Evolutionary conservation across 2,329 filamentous ascomycete genomes (phyloP).

Genomic region (Aspergillus vadensis): DNA sequence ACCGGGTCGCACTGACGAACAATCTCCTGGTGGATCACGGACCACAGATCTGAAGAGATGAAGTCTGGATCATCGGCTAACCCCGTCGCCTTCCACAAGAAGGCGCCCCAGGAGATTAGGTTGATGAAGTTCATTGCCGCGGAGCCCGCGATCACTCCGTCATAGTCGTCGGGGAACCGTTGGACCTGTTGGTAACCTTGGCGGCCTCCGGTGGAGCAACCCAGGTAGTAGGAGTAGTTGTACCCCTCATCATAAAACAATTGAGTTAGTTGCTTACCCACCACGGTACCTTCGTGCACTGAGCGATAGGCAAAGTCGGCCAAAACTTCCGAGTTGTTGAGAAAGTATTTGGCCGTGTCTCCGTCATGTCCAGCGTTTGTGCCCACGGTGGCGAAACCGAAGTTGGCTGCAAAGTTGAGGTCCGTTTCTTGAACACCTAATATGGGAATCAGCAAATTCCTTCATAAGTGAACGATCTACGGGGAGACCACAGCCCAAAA

Average conservation of each 20-base stretch:
- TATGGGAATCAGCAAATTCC: background rate
- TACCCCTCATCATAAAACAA: slow-evolving; percentile 51
- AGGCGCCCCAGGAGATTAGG: slow-evolving; percentile 47
- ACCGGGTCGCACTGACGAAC: slow-evolving; percentile 37
- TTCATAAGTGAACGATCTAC: background rate
- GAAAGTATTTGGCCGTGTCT: slow-evolving; percentile 49
- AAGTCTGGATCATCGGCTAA: slow-evolving; percentile 45
- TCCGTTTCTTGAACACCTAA: slow-evolving; percentile 50
- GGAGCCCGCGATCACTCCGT: slow-evolving; percentile 56
- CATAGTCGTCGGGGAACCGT: slow-evolving; percentile 58
- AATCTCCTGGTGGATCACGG: slow-evolving; percentile 40
- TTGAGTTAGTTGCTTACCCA: slow-evolving; percentile 52
- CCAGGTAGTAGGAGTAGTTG: slow-evolving; percentile 47
- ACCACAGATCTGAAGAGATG: slow-evolving; percentile 52
- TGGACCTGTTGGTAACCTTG: slow-evolving; percentile 60
- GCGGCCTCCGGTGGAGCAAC: slow-evolving; percentile 62
- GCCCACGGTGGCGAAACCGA: slow-evolving; percentile 51
- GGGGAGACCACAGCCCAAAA: no score
- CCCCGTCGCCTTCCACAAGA: slow-evolving; percentile 49
- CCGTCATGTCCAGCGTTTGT: slow-evolving; percentile 57
- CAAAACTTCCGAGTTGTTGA: slow-evolving; percentile 47
- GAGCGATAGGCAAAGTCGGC: slow-evolving; percentile 53
- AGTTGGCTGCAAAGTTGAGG: slow-evolving; percentile 44
- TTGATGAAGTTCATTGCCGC: slow-evolving; percentile 53
- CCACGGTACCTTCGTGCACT: slow-evolving; percentile 46